Evolutionary conservation across 768 basidiomycete genomes (phyloP).

Genomic region (Naganishia vaughanmartiniae): DNA sequence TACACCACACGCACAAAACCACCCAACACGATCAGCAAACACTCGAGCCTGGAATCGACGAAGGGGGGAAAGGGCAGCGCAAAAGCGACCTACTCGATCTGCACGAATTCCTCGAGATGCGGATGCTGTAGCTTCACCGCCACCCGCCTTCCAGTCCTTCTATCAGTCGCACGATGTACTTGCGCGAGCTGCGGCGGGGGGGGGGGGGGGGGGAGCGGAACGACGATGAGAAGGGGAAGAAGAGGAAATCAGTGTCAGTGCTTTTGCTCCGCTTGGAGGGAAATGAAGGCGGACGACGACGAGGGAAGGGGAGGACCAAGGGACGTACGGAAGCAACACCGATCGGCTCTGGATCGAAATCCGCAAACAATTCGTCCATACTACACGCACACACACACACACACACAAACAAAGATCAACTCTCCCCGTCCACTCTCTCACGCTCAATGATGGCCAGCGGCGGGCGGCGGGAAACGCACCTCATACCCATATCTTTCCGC

Average conservation of each 20-base stretch:
- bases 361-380: constrained; percentile 72
- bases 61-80: not conserved
- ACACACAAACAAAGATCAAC: not conserved
- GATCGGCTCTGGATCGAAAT: constrained; percentile 82
- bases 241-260: no score
- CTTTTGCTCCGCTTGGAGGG: no score
- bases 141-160: constrained; percentile 67
- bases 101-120: constrained; percentile 83
- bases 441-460: no score
- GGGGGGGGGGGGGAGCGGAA: not conserved
- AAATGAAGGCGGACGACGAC: not conserved
- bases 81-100: constrained; percentile 70
- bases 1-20: constrained; percentile 16
- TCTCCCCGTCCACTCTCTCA: not conserved
- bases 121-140: constrained; percentile 86
- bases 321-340: constrained; percentile 78
- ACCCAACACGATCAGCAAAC: not conserved
- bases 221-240: no score
- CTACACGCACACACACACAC: constrained; percentile 51
- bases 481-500: constrained; percentile 65
- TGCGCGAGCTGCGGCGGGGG: constrained; percentile 63
- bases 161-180: constrained; percentile 79
- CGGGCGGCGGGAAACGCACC: constrained; percentile 4
- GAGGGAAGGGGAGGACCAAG: not conserved
- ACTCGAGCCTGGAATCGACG: no score